Evolutionary conservation across 441 rosid species (phyloP), one percentile per base, ranked within the genome.

Genomic region (Kokia cookei): DNA sequence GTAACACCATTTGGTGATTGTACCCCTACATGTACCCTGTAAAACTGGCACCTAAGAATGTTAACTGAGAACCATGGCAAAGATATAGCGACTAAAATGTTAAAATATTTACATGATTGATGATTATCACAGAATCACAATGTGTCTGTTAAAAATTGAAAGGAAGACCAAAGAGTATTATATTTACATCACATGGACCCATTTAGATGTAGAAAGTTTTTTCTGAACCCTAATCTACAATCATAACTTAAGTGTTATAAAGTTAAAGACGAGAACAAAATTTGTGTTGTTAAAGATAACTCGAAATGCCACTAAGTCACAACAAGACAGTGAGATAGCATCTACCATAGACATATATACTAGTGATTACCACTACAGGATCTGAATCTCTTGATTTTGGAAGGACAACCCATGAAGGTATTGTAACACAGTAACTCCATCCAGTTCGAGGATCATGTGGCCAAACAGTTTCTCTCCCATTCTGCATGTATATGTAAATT

Each of bases 1-100:
- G 98, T 93, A 73, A 86, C 76, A 72, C 98, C 99, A 80, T 91
- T 97, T 32, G 97, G 97, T 42, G 99, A 93, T 80, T 96, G 98
- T 62, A 96, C 5, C 75, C 98, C 92, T 74, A 94, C 82, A 88
- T 96, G 97, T 78, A 94, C 93, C 97, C 99, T 94, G 93, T 96
- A 96, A 91, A 94, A 96, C 99, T 96, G 99, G 78, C 88, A 84
- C 84, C 80, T 85, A 79, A 82, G 81, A 86, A 82, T 76, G 91
- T 93, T 89, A 93, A 78, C 35, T 74, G 53, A 77, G 67, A 81
- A 75, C 62, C 72, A 32, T 54, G 76, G 74, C 58, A 73, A 62
- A 72, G 50, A 35, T 12, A 48, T 62, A 48, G 29, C 17, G 26
- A 24, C 13, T 45, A 24, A 65, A 43, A 65, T 55, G 22, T 29